phyloP scores from a whole-genome alignment of 2,329 filamentous ascomycete genomes.

The Pseudopithomyces maydicus region DNA sequence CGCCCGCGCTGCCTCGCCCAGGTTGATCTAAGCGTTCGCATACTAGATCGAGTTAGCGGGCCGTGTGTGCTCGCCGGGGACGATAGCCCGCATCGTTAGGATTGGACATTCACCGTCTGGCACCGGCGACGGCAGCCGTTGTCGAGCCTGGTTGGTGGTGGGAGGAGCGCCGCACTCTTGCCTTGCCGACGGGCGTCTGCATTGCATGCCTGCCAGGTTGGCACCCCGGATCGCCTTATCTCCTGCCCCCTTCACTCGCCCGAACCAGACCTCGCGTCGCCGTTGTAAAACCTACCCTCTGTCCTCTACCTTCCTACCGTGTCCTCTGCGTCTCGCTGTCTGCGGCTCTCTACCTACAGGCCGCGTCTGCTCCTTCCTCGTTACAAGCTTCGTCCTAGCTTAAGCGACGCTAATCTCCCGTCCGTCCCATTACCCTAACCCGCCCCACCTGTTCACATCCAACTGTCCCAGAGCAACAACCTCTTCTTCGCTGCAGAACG shows the following conservation, averaged over 20 bases:
- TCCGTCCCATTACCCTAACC: not conserved
- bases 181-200: not conserved
- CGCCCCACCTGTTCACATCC: not conserved
- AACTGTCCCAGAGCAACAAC: not conserved
- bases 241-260: not conserved
- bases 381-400: not conserved
- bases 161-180: not conserved
- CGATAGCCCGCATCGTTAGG: not conserved
- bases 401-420: conserved; percentile 1
- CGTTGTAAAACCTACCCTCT: not conserved
- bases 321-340: not conserved
- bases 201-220: not conserved
- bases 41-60: conserved; percentile 1
- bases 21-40: not conserved
- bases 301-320: not conserved
- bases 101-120: not conserved
- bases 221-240: not conserved
- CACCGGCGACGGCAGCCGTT: not conserved
- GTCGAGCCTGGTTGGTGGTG: conserved; percentile 1
- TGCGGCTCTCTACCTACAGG: not conserved
- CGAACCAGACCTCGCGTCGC: not conserved
- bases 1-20: not conserved
- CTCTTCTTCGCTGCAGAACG: not conserved
- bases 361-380: not conserved
- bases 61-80: not conserved